Conservation (phyloP, 2,329 filamentous ascomycete genomes). For the Samsoniella hepiali region DNA sequence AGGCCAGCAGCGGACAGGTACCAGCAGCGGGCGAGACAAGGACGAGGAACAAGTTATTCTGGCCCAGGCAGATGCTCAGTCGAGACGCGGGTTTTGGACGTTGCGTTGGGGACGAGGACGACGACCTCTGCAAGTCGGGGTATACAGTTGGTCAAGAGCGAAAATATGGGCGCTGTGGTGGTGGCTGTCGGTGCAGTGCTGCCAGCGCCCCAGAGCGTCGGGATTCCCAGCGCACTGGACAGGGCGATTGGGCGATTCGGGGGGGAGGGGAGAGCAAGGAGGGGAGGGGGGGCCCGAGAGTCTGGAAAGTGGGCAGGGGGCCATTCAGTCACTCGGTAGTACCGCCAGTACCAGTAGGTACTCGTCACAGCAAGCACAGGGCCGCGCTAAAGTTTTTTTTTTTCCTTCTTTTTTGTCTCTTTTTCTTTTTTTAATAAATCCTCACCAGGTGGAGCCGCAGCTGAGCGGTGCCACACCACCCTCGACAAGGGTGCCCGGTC, state of each 20-base stretch:
- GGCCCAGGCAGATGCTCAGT: no score
- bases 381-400: no score
- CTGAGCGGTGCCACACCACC: neutral
- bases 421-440: neutral
- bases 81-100: no score
- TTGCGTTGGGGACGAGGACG: no score
- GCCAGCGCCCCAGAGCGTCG: slow-evolving; percentile 5
- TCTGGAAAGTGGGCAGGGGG: slow-evolving; percentile 16
- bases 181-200: neutral
- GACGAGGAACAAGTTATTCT: neutral
- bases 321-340: no score
- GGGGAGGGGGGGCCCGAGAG: slow-evolving; percentile 17
- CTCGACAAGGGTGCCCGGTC: neutral
- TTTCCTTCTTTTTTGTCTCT: neutral
- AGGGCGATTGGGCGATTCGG: slow-evolving; percentile 9
- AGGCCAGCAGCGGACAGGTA: neutral
- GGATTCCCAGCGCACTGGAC: slow-evolving; percentile 15
- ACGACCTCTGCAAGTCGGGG: no score
- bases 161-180: neutral
- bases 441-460: neutral
- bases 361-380: no score
- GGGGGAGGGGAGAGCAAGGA: neutral
- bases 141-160: neutral
- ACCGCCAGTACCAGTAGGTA: no score
- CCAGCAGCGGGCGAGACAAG: neutral